Evolutionary conservation across 2,329 filamentous ascomycete genomes (phyloP), one percentile per base, ranked within the genome.

Genomic region (Talaromyces sp.): DNA sequence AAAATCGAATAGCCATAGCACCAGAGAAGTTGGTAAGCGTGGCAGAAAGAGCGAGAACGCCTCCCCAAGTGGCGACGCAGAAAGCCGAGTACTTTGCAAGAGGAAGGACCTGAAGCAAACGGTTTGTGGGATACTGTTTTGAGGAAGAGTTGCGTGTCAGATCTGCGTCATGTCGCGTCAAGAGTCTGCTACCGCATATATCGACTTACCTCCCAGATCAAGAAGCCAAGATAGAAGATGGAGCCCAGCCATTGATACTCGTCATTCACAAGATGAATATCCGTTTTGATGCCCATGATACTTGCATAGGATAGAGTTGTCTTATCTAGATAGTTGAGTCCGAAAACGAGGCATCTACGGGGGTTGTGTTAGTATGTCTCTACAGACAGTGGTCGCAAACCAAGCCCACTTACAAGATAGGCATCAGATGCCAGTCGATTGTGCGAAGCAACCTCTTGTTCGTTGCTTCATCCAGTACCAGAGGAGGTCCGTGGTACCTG

Each of bases 341-440:
- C 37, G 37, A 39, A 39, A 39, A 39, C 37, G 3, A 39, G 37
- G n/a, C 37, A 39, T 16, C 37, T 39, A 35, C 11, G 33, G 33
- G 3, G 6, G 33, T 4, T 35, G 4, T 8, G 33, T 35, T 35
- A 35, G 3, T 8, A 35, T 35, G 2, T 6, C 6, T 35, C 5
- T 11, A 35, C n/a, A 18, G n/a, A 18, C 18, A 18, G 2, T 18
- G 39, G 39, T 35, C 33, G 11, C 5, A 7, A 11, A 11, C 39
- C 8, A 3, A 18, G 8, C 4, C 9, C 1, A 18, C 39, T 42
- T 7, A 42, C 39, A 18, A 9, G 6, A 42, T 1, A 82, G 83
- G 78, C 57, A 85, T 82, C 58, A 84, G 70, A 68, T 83, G 81
- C 78, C 76, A 80, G 70, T 88, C 85, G 64, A 88, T 86, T 64